Evolutionary conservation across 2,329 filamentous ascomycete genomes (phyloP), one percentile per base, ranked within the genome.

Genomic region (Diaporthe destruens): DNA sequence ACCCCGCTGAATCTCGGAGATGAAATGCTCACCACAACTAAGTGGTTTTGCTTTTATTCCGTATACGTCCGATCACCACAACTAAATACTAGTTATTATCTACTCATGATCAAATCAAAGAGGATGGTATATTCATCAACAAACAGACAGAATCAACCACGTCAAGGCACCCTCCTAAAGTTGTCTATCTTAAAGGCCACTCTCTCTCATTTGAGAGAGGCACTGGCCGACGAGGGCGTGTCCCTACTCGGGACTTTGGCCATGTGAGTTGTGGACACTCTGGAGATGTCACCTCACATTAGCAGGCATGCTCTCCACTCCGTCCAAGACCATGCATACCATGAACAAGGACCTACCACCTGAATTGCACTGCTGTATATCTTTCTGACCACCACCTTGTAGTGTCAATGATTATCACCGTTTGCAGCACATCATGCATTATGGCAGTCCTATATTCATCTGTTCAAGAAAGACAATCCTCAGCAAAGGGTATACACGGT

Each of bases 91-190:
- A n/a, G n/a, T n/a, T n/a, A n/a, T n/a, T n/a, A 61, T 6, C 39
- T 61, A n/a, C 57, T 61, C 25, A 61, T 61, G 57, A 47, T 61
- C 16, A 61, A 47, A 16, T 61, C 39, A 16, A 61, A 61, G 25
- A 9, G 16, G 20, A n/a, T 23, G 23, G 4, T 29, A 11, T 29
- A 20, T 61, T 61, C 29, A 36, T 23, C 44, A 61, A 61, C 36
- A 29, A 12, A 5, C 12, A 14, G n/a, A 25, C 23, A 61, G 36
- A n/a, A 44, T 61, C 20, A 39, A 61, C n/a, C 36, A 61, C n/a
- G 44, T 32, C 3, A 39, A 61, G 14, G 56, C 36, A 9, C 23
- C 23, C 56, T 29, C 29, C 29, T 29, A 5, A 5, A 29, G 12
- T 14, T n/a, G 6, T 44, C 39, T 1, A 47, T 25, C 39, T 61